Percentiles rank a stretch among this genome's conserved stretches.
These are phyloP conservation scores for Fusarium transvaalense DNA, from an alignment of 2,329 filamentous ascomycete species.

Conservation along the genomic window DNA sequence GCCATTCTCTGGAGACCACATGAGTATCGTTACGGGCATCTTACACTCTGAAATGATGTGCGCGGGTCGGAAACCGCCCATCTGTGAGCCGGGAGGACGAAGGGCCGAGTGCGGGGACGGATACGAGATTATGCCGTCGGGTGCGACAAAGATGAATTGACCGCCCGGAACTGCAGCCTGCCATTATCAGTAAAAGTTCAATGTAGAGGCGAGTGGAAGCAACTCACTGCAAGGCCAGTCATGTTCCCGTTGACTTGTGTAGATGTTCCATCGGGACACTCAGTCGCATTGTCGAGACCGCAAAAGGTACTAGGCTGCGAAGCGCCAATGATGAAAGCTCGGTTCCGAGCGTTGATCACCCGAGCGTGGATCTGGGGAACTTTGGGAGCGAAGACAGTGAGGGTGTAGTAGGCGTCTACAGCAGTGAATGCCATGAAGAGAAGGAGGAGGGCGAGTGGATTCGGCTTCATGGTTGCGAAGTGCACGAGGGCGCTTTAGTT, in stretches of 20 bases:
- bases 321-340: conserved; percentile 49
- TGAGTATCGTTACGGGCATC: conserved; percentile 41
- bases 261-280: conserved; percentile 47
- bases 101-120: conserved; percentile 66
- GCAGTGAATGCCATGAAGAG: not conserved
- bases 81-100: conserved; percentile 63
- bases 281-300: conserved; percentile 27
- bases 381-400: conserved; percentile 45
- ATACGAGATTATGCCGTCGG: conserved; percentile 67
- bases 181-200: not conserved
- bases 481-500: not conserved
- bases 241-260: conserved; percentile 49
- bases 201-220: rapidly evolving
- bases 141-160: conserved; percentile 69
- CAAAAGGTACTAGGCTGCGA: conserved; percentile 46
- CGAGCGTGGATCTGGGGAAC: conserved; percentile 41
- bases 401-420: conserved; percentile 43
- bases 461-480: conserved; percentile 31
- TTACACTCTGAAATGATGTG: conserved; percentile 45
- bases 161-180: conserved; percentile 71
- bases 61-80: conserved; percentile 61
- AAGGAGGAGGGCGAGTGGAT: not conserved
- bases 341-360: conserved; percentile 47
- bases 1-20: conserved; percentile 43
- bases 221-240: conserved; percentile 47